Base-by-base conservation (phyloP, 495 filamentous ascomycete genomes). In the Poronia punctata region DNA sequence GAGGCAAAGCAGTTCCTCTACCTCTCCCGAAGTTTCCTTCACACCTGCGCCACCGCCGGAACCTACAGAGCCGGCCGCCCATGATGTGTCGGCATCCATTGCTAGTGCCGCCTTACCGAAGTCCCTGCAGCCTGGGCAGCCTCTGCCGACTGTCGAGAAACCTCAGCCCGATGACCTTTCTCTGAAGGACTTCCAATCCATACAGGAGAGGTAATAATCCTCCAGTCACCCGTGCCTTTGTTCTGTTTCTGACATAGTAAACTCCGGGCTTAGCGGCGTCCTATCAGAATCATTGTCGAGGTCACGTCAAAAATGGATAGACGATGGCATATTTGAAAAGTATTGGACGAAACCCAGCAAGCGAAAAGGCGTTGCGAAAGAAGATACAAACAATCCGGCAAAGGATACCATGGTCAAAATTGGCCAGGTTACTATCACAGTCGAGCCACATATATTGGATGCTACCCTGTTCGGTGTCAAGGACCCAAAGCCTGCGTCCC, bases 281-380 rank as follows among this genome's bases (percentile, higher is more conserved):
- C 70, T 97, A 34, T 72, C 81, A 35, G 78, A 85, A 37, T 89
- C 93, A 3, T 72, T 99, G 12, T 70, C 81, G 34, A 78, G 86
- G 36, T 97, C 93, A 34, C 86, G 86, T 39, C 76, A 82, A 49
- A 83, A 80, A 76, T 97, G 93, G 93, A 73, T 88, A 7, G 80
- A 72, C 49, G 88, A 94, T 48, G 83, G 84, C 12, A 80, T 95
- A 24, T 85, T 99, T 45, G 88, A 92, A 45, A 84, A 84, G 50
- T 97, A 93, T 61, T 96, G 89, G 83, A 83, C 83, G 8, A 95
- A 96, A 52, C 88, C 88, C 5, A 74, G 77, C 40, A 94, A 89
- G 66, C 78, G 79, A 36, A 88, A 85, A 63, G 80, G 84, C 18
- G 73, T 74, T 18, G 65, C 76, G 9, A 79, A 83, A 45, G 72